phyloP scores from a whole-genome alignment of 768 basidiomycete species.

The Cubamyces lactineus region DNA sequence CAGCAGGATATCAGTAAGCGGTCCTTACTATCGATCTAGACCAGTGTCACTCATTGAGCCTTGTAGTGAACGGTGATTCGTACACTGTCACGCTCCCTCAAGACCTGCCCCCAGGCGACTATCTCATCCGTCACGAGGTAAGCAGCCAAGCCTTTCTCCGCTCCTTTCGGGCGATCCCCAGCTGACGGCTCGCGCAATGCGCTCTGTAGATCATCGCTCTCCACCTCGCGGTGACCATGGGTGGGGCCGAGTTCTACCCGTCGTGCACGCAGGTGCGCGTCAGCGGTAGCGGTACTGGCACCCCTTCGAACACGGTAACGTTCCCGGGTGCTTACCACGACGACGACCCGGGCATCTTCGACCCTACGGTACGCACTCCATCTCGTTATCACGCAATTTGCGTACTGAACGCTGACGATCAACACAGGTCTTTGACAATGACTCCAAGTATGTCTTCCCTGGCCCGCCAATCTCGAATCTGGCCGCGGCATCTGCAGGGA shows the following conservation, averaged over 20 bases:
- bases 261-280: constrained; percentile 62
- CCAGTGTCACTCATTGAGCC: too few relatives aligned
- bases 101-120: constrained; percentile 67
- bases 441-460: constrained; percentile 34
- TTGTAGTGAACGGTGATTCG: constrained; percentile 31
- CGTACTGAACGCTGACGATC: background rate
- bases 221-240: constrained; percentile 57
- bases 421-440: constrained; percentile 31
- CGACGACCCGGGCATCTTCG: constrained; percentile 72
- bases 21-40: background rate
- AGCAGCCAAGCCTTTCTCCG: constrained; percentile 13
- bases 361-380: constrained; percentile 42
- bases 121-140: constrained; percentile 73
- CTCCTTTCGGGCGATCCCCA: background rate
- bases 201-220: constrained; percentile 61
- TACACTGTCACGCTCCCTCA: constrained; percentile 38
- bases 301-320: constrained; percentile 52
- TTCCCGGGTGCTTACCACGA: constrained; percentile 80
- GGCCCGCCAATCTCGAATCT: constrained; percentile 34
- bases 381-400: background rate
- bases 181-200: background rate
- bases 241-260: constrained; percentile 83
- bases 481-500: constrained; percentile 21
- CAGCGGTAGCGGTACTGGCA: constrained; percentile 55
- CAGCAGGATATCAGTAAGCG: constrained; percentile 32